Base-by-base conservation (phyloP, 1,139 yeast species). In the Scheffersomyces parashehatae region DNA sequence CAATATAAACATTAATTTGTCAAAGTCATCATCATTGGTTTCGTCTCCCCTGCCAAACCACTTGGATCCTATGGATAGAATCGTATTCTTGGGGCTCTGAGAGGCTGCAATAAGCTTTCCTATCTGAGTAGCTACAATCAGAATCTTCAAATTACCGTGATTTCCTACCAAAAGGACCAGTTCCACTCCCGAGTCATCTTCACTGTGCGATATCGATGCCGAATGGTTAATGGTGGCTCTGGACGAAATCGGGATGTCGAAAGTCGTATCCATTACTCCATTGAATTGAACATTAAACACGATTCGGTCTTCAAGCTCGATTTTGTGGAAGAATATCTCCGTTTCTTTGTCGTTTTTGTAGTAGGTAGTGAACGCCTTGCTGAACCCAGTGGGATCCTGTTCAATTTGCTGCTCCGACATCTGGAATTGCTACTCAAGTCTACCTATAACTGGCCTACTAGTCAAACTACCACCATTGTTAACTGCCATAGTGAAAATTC, bases 11-110 rank as follows among this genome's bases (percentile, higher is more conserved):
- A 73, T 61, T 40, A 73, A 56, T 50, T 65, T 72, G n/a, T 66
- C 70, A 41, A 74, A 73, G 53, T 74, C 79, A 24, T 58, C 62
- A 2, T 60, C 60, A 26, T 45, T 45, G 2, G 68, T 52, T 35
- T 63, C 68, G 42, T 68, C 64, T 13, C 73, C 73, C 43, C 53
- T 58, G 2, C 79, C 78, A 54, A 74, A 73, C 79, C 79, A 74
- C 49, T 57, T 55, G 1, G 74, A 64, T 3, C 74, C 77, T 13
- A 74, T 59, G 7, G 77, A 67, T 31, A 74, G 51, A 3, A 70
- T 63, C 12, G 70, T 58, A 42, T 61, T 62, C 43, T 70, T 67
- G 3, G 76, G 75, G 20, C 55, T 53, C 4, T 45, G 41, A 40
- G 59, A 50, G 10, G 55, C 50, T 29, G 60, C 53, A 7, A 65